Evolutionary conservation across 352 stramenopile species (phyloP).

Genomic region (Globisporangium sylvaticum): DNA sequence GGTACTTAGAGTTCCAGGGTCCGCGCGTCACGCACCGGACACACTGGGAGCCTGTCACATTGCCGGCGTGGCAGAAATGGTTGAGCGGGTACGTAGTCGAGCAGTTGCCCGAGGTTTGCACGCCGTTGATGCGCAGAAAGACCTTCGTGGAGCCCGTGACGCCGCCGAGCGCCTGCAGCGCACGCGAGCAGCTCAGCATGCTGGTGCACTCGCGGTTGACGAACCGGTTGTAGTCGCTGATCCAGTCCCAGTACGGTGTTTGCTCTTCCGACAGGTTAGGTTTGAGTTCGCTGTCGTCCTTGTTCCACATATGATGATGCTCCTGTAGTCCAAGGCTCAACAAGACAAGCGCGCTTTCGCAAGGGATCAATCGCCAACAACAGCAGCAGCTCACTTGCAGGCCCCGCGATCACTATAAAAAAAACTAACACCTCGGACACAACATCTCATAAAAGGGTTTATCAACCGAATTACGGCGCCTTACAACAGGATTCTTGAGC

Average conservation of each 20-base stretch:
- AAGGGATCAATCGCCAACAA: background rate
- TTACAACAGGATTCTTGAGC: background rate
- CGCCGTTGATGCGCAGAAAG: conserved; percentile 29
- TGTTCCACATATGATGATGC: too few species aligned
- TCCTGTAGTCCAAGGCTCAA: background rate
- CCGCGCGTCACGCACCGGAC: conserved; percentile 35
- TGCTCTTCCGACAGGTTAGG: too few species aligned
- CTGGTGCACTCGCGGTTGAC: conserved; percentile 34
- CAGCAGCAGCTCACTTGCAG: background rate
- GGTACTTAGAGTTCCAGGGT: conserved; percentile 18
- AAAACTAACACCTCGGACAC: background rate
- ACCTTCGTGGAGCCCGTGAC: conserved; percentile 2
- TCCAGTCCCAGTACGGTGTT: conserved; percentile 82
- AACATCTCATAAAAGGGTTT: background rate
- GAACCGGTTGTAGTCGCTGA: conserved; percentile 41
- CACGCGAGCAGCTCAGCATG: conserved; percentile 38
- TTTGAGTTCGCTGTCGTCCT: too few species aligned
- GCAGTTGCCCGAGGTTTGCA: conserved; percentile 28
- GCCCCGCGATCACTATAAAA: background rate
- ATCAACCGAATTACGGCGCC: background rate
- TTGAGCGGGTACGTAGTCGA: conserved; percentile 25
- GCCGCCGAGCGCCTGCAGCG: conserved; percentile 40
- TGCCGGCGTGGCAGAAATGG: conserved; percentile 45
- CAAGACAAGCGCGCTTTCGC: background rate
- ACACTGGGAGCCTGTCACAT: conserved; percentile 23